phyloP scores from a whole-genome alignment of 139 green algal genomes.

The Coelastrella sp. region DNA sequence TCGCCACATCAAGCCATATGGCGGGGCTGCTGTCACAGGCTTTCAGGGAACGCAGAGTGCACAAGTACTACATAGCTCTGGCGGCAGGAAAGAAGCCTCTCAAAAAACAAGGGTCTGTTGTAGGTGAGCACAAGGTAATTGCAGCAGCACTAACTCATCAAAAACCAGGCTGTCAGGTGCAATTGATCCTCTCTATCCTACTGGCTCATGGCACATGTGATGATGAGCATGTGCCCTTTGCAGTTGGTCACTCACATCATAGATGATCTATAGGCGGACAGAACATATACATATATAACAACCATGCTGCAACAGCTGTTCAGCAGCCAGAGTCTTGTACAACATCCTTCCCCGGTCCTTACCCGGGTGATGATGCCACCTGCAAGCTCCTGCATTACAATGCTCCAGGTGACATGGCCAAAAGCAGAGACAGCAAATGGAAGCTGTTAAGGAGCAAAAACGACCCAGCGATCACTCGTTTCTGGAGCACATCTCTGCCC shows the following conservation, averaged over 20 bases:
- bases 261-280: too few relatives aligned
- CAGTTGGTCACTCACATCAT: too few relatives aligned
- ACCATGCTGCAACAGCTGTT: too few relatives aligned
- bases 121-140: not conserved
- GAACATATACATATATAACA: too few relatives aligned
- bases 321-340: too few relatives aligned
- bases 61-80: slow-evolving; percentile 35
- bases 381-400: not conserved
- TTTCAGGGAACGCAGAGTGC: slow-evolving; percentile 26
- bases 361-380: too few relatives aligned
- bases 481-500: not conserved
- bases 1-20: slow-evolving; percentile 18
- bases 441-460: not conserved
- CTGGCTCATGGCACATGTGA: too few relatives aligned
- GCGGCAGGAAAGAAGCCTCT: slow-evolving; percentile 9
- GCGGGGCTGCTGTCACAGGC: slow-evolving; percentile 13
- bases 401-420: slow-evolving; percentile 13
- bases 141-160: too few relatives aligned
- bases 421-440: not conserved
- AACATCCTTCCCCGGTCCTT: too few relatives aligned
- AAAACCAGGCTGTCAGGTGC: too few relatives aligned
- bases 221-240: too few relatives aligned
- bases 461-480: slow-evolving; percentile 16
- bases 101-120: slow-evolving; percentile 23
- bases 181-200: too few relatives aligned